Percentiles rank a stretch among this genome's conserved stretches.
Evolutionary conservation across 2,329 filamentous ascomycete species (phyloP).

Genomic region (Hypocrella siamensis): DNA sequence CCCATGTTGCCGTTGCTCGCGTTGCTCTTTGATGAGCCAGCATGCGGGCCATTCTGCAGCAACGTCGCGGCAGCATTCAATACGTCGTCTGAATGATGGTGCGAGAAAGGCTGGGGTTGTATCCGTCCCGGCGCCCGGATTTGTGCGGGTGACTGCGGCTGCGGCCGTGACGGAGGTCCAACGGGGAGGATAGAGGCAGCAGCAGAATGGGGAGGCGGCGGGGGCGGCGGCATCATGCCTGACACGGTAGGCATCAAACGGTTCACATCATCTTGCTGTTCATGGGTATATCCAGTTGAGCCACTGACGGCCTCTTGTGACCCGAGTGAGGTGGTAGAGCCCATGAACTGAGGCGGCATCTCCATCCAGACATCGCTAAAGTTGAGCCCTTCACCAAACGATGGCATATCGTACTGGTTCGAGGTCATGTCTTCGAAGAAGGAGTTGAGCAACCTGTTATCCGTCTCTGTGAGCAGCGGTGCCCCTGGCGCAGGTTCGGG

Average conservation of each 20-base stretch:
- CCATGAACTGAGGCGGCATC: constrained; percentile 49
- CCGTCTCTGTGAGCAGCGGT: constrained; percentile 47
- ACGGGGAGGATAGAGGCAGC: constrained; percentile 3
- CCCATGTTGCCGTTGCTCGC: constrained; percentile 5
- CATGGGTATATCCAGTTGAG: constrained; percentile 7
- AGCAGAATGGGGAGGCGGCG: constrained; percentile 12
- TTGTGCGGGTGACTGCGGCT: too few relatives aligned
- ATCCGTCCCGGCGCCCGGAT: too few relatives aligned
- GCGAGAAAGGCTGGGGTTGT: constrained; percentile 7
- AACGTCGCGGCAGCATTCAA: constrained; percentile 38
- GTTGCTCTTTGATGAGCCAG: constrained; percentile 2
- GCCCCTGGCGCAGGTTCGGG: constrained; percentile 49
- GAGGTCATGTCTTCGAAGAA: constrained; percentile 41
- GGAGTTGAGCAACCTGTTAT: constrained; percentile 39
- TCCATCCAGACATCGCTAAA: constrained; percentile 38
- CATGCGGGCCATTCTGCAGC: constrained; percentile 24
- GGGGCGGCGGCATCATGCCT: constrained; percentile 20
- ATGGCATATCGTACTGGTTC: constrained; percentile 30
- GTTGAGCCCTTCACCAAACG: constrained; percentile 34
- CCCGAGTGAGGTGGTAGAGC: constrained; percentile 47
- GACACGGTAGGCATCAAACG: constrained; percentile 9
- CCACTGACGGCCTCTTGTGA: constrained; percentile 20
- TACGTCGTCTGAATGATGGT: constrained; percentile 33
- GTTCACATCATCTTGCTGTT: constrained; percentile 6
- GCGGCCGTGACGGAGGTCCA: not conserved